phyloP scores from a whole-genome alignment of 148 eudicot species.

The Fagopyrum esculentum region DNA sequence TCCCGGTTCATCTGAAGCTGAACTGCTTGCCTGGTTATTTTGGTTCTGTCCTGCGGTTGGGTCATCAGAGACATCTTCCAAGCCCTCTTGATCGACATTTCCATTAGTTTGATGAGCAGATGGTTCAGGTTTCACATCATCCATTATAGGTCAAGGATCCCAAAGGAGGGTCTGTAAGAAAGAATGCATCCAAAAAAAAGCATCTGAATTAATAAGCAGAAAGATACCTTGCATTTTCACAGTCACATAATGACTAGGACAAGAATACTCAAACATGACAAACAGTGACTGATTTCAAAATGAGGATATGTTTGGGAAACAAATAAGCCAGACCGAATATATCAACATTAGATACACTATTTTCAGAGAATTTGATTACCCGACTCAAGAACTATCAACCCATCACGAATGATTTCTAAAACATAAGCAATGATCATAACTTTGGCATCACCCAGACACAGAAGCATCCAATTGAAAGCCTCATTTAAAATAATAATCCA shows the following conservation, averaged over 20 bases:
- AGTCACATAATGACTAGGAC: not conserved
- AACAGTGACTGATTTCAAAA: not conserved
- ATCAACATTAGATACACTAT: not conserved
- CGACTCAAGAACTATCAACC: not conserved
- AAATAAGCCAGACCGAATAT: not conserved
- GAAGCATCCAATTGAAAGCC: not conserved
- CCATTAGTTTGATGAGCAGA: conserved; percentile 10
- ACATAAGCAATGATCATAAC: not conserved
- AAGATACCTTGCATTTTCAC: not conserved
- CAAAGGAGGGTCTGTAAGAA: conserved; percentile 5
- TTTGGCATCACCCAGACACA: not conserved
- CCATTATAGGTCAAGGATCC: conserved; percentile 13
- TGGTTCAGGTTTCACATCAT: conserved; percentile 15
- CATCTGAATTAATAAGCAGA: conserved; percentile 3
- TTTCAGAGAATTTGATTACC: not conserved
- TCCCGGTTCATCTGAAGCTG: conserved; percentile 8
- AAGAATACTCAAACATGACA: not conserved
- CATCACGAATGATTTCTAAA: not conserved
- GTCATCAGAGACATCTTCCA: not conserved
- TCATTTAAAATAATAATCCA: not conserved
- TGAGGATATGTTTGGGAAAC: not conserved
- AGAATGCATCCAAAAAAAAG: not conserved
- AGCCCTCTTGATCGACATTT: not conserved
- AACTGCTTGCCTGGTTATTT: not conserved
- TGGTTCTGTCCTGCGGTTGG: not conserved